Conservation (phyloP, 306 rosid genomes). For the Vigna angularis region DNA sequence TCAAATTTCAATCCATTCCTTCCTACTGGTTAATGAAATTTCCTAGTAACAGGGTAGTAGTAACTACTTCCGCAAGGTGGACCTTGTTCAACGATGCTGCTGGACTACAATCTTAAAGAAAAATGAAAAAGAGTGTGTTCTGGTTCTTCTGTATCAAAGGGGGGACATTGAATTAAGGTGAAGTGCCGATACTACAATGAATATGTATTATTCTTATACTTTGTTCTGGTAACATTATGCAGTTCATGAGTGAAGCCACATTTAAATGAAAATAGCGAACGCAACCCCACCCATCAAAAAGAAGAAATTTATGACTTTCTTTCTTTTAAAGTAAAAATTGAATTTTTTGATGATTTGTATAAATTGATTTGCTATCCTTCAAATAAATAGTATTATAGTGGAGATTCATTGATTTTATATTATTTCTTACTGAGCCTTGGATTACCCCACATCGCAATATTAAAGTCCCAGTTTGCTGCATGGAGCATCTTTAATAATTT, state of each 20-base stretch:
- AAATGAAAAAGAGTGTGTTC: slow-evolving; percentile 64
- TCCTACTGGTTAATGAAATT: slow-evolving; percentile 44
- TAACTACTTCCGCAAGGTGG: slow-evolving; percentile 60
- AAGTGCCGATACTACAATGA: slow-evolving; percentile 39
- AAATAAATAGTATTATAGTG: slow-evolving; percentile 31
- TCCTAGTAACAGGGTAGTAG: slow-evolving; percentile 61
- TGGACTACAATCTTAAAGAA: slow-evolving; percentile 77
- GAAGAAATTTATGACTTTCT: slow-evolving; percentile 3
- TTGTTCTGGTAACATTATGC: slow-evolving; percentile 9
- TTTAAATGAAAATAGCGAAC: slow-evolving; percentile 18
- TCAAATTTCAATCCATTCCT: slow-evolving; percentile 36
- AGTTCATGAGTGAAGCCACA: slow-evolving; percentile 1
- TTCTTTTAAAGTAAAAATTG: not conserved
- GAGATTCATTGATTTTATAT: slow-evolving; percentile 24
- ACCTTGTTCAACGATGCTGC: slow-evolving; percentile 69
- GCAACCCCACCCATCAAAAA: not conserved
- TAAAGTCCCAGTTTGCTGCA: not conserved
- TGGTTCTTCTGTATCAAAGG: slow-evolving; percentile 70
- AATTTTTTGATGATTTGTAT: slow-evolving; percentile 24
- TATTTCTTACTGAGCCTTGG: slow-evolving; percentile 31
- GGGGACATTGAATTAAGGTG: slow-evolving; percentile 91
- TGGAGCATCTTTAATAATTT: not conserved
- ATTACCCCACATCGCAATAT: slow-evolving; percentile 11
- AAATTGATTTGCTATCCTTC: slow-evolving; percentile 9
- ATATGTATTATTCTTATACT: slow-evolving; percentile 32